Base-by-base conservation (phyloP, 169 alveolate genomes). In the Plasmodium falciparum region DNA sequence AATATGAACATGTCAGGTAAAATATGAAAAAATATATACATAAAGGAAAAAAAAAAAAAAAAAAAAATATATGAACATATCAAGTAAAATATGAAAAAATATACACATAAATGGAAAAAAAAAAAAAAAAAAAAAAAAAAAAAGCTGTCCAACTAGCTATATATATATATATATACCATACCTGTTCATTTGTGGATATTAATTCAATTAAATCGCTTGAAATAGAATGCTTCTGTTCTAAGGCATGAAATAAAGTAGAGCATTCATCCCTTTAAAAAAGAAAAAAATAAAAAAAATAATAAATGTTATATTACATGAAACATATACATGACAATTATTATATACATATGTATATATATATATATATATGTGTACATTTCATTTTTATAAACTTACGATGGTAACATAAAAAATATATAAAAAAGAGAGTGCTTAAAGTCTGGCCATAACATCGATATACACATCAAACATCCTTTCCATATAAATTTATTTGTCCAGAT, bases 401-500 rank as follows among this genome's bases (percentile, higher is more conserved):
- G 91, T 61, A 83, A 83, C 91, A 83, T 83, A 56, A 83, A 83
- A 69, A 83, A 83, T 54, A 83, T 49, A 33, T 83, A 83, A 69
- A 83, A 83, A 52, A 83, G 74, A 47, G 91, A 83, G 39, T 83
- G 91, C 65, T 83, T 83, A 61, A 83, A 83, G 26, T 83, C 91
- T 24, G 91, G 17, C 91, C 91, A 83, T 61, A 83, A 58, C 91
- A 83, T 83, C 1, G 80, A 69, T 83, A 83, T 83, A 62, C 91
- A 83, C 91, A 83, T 83, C 33, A 83, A 33, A 20, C 83, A 83
- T 12, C 91, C 91, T 72, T 83, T 83, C 91, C 91, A 83, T 54
- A 83, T 69, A 20, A 83, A 72, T 72, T 83, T 83, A 62, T 83
- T 83, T 59, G 59, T 83, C 91, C 91, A 83, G 13, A 83, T 83